Percentiles rank a stretch among this genome's conserved stretches.
Conservation (phyloP, 768 basidiomycete species). For the Podaxis sp. region DNA sequence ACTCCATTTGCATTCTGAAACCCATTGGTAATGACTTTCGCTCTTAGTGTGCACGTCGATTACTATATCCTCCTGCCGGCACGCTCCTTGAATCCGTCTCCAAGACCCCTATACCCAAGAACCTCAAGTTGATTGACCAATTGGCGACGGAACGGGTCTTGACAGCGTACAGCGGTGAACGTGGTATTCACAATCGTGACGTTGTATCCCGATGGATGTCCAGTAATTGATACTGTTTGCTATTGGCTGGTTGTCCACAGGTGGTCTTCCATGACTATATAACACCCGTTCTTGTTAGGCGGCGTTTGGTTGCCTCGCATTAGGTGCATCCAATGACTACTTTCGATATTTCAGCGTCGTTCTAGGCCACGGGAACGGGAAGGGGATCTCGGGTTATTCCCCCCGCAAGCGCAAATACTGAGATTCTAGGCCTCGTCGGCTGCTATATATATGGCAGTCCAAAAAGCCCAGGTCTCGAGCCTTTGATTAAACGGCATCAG, state of each 20-base stretch:
- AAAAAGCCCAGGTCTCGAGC: no score
- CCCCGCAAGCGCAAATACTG: no score
- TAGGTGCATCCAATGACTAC: no score
- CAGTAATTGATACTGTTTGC: conserved; percentile 13
- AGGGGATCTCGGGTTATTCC: no score
- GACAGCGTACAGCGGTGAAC: conserved; percentile 51
- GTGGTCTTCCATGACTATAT: background rate
- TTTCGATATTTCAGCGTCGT: no score
- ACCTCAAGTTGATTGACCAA: conserved; percentile 57
- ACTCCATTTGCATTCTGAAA: background rate
- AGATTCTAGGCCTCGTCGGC: no score
- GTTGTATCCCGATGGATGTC: conserved; percentile 45
- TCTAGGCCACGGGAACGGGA: no score
- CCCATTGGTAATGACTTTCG: background rate
- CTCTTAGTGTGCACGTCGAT: conserved; percentile 54
- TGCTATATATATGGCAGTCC: no score
- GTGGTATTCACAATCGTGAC: conserved; percentile 35
- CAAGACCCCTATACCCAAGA: conserved; percentile 52
- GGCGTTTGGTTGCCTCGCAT: no score
- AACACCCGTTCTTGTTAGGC: background rate
- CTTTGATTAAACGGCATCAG: no score
- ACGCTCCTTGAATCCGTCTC: conserved; percentile 45
- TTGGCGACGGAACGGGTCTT: conserved; percentile 69
- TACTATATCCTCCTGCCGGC: conserved; percentile 35
- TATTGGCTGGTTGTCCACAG: background rate